Evolutionary conservation across 2,329 filamentous ascomycete species (phyloP).

Genomic region (Cercospora sojina): DNA sequence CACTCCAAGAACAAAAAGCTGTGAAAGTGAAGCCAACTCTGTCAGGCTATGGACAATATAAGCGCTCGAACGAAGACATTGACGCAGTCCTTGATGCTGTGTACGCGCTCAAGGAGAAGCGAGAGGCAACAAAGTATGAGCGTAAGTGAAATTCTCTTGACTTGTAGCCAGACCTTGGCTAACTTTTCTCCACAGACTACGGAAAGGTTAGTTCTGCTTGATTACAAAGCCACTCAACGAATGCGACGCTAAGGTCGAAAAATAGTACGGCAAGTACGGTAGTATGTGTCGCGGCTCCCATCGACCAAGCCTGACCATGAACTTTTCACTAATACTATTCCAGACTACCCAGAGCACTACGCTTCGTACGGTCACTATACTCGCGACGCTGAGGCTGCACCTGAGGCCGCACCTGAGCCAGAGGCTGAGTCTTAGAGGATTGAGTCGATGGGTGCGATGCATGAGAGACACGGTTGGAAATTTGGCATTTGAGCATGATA

Average conservation of each 20-base stretch:
- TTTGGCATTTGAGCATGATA: background rate
- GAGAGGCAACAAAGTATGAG: background rate
- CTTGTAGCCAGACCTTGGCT: no score
- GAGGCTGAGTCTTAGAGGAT: constrained; percentile 1
- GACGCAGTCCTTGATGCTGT: constrained; percentile 7
- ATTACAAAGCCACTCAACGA: background rate
- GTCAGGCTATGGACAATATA: constrained; percentile 5
- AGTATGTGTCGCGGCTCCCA: background rate
- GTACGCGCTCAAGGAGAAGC: constrained; percentile 5
- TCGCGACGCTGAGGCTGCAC: background rate
- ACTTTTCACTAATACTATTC: background rate
- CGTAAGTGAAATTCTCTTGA: background rate
- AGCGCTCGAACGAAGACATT: constrained; percentile 3
- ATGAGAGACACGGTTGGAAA: background rate
- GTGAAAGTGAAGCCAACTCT: background rate
- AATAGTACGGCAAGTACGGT: background rate
- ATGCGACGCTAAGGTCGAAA: background rate
- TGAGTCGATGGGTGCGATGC: background rate
- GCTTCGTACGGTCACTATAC: background rate
- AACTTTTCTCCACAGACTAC: background rate
- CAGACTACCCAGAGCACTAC: background rate
- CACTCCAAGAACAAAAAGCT: background rate
- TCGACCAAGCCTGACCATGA: background rate
- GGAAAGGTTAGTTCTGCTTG: background rate
- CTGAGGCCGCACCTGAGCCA: constrained; percentile 7